Conservation (phyloP, 331 rosid genomes). For the Prunus yedoensis region DNA sequence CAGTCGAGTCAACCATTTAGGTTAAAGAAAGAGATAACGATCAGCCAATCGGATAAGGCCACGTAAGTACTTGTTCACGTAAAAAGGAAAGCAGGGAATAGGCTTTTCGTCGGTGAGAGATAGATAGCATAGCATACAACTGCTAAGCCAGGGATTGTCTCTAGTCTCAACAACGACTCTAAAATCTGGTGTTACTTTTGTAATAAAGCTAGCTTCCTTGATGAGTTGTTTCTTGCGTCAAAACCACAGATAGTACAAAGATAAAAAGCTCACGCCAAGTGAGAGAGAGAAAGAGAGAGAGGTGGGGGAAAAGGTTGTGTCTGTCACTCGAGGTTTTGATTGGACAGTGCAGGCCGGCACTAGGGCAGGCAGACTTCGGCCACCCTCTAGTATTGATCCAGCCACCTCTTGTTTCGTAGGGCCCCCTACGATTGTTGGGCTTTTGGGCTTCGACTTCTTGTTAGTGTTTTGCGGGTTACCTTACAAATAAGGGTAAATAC, state of each 20-base stretch:
- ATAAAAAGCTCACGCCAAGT: slow-evolving; percentile 8
- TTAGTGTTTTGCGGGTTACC: neutral
- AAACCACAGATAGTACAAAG: neutral
- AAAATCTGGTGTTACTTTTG: slow-evolving; percentile 8
- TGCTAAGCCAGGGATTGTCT: too few relatives aligned
- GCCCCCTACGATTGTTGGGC: neutral
- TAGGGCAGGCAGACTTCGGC: slow-evolving; percentile 31
- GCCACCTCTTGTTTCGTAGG: neutral
- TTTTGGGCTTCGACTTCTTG: neutral
- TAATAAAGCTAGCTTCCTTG: slow-evolving; percentile 3
- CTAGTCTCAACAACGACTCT: neutral
- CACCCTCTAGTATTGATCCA: slow-evolving; percentile 3
- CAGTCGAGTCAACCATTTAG: slow-evolving; percentile 21
- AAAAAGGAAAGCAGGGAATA: neutral
- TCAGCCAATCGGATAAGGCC: neutral
- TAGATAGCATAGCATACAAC: too few relatives aligned
- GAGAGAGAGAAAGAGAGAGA: neutral
- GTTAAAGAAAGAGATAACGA: neutral
- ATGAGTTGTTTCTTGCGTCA: slow-evolving; percentile 7
- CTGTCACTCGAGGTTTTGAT: slow-evolving; percentile 28
- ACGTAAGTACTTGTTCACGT: neutral
- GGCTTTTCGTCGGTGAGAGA: too few relatives aligned
- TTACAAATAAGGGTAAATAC: neutral
- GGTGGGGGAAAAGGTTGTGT: slow-evolving; percentile 28
- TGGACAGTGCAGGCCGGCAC: slow-evolving; percentile 45